Evolutionary conservation across 139 green algal species (phyloP).

Genomic region (Ulvella scutata): DNA sequence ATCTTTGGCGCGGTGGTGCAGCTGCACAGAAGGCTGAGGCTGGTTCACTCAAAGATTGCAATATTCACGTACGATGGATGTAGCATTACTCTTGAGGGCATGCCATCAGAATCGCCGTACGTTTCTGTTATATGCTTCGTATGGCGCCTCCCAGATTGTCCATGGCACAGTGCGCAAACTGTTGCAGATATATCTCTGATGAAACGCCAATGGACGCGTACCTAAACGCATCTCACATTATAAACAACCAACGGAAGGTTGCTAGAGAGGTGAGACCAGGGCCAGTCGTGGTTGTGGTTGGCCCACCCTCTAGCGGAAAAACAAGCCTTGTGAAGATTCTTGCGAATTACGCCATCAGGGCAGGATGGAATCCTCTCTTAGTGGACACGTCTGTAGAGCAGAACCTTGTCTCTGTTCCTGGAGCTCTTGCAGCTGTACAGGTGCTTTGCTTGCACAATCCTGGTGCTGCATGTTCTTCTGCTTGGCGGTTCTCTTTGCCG

Average conservation of each 20-base stretch:
- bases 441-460: not conserved
- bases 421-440: not conserved
- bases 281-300: not conserved
- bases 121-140: not conserved
- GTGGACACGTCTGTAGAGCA: not conserved
- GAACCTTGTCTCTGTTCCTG: not conserved
- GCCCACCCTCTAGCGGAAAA: not conserved
- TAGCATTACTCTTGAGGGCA: not conserved
- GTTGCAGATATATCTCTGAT: not conserved
- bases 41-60: not conserved
- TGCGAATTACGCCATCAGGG: not conserved
- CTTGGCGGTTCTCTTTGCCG: not conserved
- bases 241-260: not conserved
- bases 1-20: not conserved
- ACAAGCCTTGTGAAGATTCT: not conserved
- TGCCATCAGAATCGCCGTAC: not conserved
- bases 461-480: not conserved
- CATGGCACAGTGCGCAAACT: not conserved
- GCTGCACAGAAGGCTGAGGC: not conserved
- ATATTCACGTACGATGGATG: slow-evolving; percentile 1
- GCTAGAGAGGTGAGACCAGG: not conserved
- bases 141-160: not conserved
- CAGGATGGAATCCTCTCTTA: not conserved
- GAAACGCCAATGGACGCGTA: not conserved
- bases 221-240: not conserved